Evolutionary conservation across 352 stramenopile genomes (phyloP).

Genomic region (Pseudoperonospora humuli): DNA sequence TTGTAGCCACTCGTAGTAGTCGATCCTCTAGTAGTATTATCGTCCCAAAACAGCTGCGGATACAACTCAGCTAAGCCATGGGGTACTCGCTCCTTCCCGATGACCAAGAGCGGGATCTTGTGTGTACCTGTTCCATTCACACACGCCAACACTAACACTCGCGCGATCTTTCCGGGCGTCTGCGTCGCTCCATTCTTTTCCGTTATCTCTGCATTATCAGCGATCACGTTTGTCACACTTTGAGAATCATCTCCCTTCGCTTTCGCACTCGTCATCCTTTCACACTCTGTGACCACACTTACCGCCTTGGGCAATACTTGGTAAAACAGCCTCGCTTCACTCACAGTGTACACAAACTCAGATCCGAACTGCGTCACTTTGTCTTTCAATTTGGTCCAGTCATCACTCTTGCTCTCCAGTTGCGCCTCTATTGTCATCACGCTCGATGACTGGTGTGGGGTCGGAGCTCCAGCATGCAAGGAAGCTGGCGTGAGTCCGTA

Average conservation of each 20-base stretch:
- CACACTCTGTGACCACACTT: background rate
- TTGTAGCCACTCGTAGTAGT: conserved; percentile 1
- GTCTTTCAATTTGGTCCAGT: conserved; percentile 23
- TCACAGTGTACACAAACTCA: conserved; percentile 48
- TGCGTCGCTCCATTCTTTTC: background rate
- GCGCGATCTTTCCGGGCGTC: conserved; percentile 17
- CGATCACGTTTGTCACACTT: conserved; percentile 2
- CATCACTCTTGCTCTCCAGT: conserved; percentile 1
- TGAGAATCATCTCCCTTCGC: background rate
- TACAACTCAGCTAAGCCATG: conserved; percentile 11
- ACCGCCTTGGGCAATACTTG: conserved; percentile 28
- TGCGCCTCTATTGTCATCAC: background rate
- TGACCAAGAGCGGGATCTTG: conserved; percentile 44
- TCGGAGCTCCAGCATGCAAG: conserved; percentile 14
- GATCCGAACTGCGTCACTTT: conserved; percentile 21
- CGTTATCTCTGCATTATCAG: background rate
- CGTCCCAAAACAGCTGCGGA: conserved; percentile 6
- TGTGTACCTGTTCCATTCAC: conserved; percentile 44
- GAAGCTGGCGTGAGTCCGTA: conserved; percentile 42
- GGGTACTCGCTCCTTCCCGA: conserved; percentile 36
- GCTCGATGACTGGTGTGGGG: background rate
- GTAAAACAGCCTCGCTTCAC: conserved; percentile 46
- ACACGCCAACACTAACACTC: conserved; percentile 41
- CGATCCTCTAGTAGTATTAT: background rate
- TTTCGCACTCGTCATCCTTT: background rate